phyloP scores from a whole-genome alignment of 495 filamentous ascomycete species.

The Schizothecium vesticola region DNA sequence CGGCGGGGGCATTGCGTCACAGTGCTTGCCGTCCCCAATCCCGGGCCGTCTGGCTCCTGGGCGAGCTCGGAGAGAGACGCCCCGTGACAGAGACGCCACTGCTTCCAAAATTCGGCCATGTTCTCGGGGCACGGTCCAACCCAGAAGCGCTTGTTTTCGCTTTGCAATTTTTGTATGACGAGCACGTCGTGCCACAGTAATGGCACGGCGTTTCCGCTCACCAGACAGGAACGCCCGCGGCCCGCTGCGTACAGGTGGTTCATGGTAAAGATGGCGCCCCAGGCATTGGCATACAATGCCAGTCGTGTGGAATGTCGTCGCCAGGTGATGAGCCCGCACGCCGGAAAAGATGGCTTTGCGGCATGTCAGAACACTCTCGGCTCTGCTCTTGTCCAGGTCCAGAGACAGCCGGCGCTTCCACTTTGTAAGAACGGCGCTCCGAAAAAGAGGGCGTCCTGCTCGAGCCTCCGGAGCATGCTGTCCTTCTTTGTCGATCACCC shows the following conservation, averaged over 20 bases:
- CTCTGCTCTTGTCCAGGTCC: not conserved
- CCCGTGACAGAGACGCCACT: not conserved
- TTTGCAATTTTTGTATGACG: not conserved
- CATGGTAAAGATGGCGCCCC: slow-evolving; percentile 1
- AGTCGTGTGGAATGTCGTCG: not conserved
- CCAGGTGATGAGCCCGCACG: not conserved
- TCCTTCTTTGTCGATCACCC: slow-evolving; percentile 4
- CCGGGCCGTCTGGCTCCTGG: not conserved
- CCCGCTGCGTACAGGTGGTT: not conserved
- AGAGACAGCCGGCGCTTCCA: not conserved
- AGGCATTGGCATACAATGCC: slow-evolving; percentile 3
- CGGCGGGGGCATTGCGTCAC: not conserved
- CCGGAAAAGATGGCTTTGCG: not conserved
- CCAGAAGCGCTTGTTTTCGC: not conserved
- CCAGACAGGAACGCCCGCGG: not conserved
- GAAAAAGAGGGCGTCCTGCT: not conserved
- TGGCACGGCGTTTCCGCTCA: not conserved
- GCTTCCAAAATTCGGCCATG: slow-evolving; percentile 1
- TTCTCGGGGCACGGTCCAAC: not conserved
- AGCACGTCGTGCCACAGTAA: not conserved
- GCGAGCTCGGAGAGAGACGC: not conserved
- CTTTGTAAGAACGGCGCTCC: not conserved
- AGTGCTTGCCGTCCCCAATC: not conserved
- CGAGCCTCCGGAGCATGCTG: not conserved
- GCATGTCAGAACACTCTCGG: not conserved